phyloP scores from a whole-genome alignment of 2,329 filamentous ascomycete genomes.

The Colletotrichum aenigma region DNA sequence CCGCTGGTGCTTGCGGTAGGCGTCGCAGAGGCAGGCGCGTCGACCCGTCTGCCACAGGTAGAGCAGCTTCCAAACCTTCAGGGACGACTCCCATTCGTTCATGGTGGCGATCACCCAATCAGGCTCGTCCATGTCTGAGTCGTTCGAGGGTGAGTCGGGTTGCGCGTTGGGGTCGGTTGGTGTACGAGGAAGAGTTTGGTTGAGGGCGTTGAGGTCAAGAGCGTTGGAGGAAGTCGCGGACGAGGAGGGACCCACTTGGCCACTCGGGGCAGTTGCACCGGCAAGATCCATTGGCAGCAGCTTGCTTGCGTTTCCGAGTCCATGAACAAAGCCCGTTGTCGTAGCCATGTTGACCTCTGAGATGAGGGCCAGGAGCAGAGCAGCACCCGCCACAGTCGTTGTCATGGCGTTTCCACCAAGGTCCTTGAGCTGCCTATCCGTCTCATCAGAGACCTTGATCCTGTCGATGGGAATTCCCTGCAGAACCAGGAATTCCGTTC shows the following conservation, averaged over 20 bases:
- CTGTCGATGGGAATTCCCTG: conserved; percentile 72
- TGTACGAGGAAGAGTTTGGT: background rate
- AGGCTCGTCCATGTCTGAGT: background rate
- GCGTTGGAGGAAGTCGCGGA: background rate
- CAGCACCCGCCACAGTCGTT: conserved; percentile 70
- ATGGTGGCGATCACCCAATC: background rate
- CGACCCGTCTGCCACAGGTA: conserved; percentile 23
- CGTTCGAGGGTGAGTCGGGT: background rate
- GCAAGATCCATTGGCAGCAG: background rate
- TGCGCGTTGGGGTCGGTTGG: background rate
- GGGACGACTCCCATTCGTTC: background rate
- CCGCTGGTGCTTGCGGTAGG: conserved; percentile 31
- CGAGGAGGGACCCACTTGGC: background rate
- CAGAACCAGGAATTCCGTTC: conserved; percentile 65
- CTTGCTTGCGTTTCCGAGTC: background rate
- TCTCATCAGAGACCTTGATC: conserved; percentile 68
- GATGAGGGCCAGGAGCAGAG: conserved; percentile 64
- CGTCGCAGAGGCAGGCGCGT: conserved; percentile 39
- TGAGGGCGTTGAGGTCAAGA: background rate
- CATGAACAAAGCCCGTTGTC: background rate
- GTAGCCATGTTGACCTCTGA: conserved; percentile 15
- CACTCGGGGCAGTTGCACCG: background rate
- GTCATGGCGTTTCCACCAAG: conserved; percentile 84
- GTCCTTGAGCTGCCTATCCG: conserved; percentile 65
- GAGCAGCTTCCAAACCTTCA: conserved; percentile 1